Conservation (phyloP, 192 early-diverging fungal species). For the Thamnidium elegans region DNA sequence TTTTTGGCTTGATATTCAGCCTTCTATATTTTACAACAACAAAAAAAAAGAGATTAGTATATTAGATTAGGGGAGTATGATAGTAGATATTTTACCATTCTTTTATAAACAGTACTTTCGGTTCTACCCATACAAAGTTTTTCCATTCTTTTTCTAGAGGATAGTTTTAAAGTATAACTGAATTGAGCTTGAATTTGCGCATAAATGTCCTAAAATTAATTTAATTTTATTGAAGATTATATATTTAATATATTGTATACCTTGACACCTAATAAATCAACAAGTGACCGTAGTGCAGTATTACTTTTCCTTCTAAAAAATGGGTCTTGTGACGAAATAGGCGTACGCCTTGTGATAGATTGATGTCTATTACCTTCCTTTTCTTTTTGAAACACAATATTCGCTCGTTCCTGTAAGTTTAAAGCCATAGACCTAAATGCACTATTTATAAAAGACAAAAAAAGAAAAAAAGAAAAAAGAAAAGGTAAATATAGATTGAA, state of each 20-base stretch:
- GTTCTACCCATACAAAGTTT: slow-evolving; percentile 46
- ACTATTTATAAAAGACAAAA: slow-evolving; percentile 38
- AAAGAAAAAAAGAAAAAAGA: no score
- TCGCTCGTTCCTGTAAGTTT: slow-evolving; percentile 45
- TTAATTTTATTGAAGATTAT: slow-evolving; percentile 28
- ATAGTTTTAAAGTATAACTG: slow-evolving; percentile 59
- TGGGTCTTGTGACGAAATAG: slow-evolving; percentile 37
- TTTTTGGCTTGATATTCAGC: no score
- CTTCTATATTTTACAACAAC: no score
- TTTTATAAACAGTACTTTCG: slow-evolving; percentile 25
- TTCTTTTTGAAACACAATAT: slow-evolving; percentile 43
- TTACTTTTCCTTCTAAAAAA: slow-evolving; percentile 50
- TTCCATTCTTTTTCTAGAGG: slow-evolving; percentile 47
- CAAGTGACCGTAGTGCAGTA: slow-evolving; percentile 47
- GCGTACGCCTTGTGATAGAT: not conserved
- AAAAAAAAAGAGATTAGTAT: no score
- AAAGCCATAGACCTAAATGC: slow-evolving; percentile 55
- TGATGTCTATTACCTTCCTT: slow-evolving; percentile 25
- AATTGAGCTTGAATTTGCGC: slow-evolving; percentile 60
- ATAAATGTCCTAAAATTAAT: slow-evolving; percentile 53
- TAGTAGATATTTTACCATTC: slow-evolving; percentile 32
- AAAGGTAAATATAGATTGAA: not conserved
- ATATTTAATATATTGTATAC: slow-evolving; percentile 23
- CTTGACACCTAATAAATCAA: slow-evolving; percentile 48
- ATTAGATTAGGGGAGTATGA: no score